Base-by-base conservation (phyloP, 1,284 basidiomycete species). In the Mrakiaceae sp. region DNA sequence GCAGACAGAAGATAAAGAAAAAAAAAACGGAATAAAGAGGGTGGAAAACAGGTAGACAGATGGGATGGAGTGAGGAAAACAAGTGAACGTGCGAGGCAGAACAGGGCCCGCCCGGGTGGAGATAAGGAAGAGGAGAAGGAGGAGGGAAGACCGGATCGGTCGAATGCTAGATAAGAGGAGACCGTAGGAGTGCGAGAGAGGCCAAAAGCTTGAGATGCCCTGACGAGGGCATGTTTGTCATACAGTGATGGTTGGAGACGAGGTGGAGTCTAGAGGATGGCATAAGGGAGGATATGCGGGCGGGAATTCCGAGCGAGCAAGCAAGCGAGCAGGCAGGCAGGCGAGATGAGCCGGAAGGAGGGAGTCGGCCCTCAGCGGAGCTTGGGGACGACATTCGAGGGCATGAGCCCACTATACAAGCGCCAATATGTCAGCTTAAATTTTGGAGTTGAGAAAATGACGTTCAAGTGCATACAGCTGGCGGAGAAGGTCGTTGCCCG, bases 401-500 rank as follows among this genome's bases (percentile, higher is more conserved):
- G 64, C 64, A 66, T 66, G 49, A 66, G 51, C 8, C 64, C 64
- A 47, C 62, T 63, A 16, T 12, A n/a, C 27, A 27, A 27, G 27
- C 27, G 27, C 27, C 27, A 27, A 27, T 1, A 27, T 27, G 27
- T 27, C 27, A 27, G 27, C 27, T 27, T 27, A 27, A 27, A 27
- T 27, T 27, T 27, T 27, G 27, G 27, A 27, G 27, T 27, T 27
- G 27, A 27, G 27, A 27, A 27, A 27, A 27, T 27, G 27, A 27
- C 27, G 27, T 27, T 27, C 1, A 27, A 27, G 5, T 4, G 56
- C 56, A 14, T 4, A 63, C 60, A 64, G 63, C 57, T 66, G 64
- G 42, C 64, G 55, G 14, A 66, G 60, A 10, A 60, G 59, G 11
- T 66, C 60, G 60, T 66, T 66, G 10, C 64, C 64, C 27, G 48